phyloP scores from a whole-genome alignment of 1,139 yeast species.

The Spathaspora sp. region DNA sequence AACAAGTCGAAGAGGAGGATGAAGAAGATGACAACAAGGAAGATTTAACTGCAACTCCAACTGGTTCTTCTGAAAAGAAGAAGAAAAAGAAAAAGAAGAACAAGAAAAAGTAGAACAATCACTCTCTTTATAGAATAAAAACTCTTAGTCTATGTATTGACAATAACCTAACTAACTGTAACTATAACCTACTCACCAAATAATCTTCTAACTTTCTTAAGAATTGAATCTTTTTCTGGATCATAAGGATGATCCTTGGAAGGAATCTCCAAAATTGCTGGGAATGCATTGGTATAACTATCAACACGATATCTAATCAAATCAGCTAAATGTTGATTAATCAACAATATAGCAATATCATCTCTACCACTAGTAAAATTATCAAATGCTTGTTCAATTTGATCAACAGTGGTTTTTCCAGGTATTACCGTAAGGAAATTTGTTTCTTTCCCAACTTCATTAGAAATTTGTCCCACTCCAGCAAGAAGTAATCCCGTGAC shows the following conservation, averaged over 20 bases:
- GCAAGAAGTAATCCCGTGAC: conserved; percentile 95
- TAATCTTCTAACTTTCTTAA: conserved; percentile 89
- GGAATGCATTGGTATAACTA: conserved; percentile 84
- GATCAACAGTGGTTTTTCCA: conserved; percentile 74
- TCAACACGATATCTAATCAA: conserved; percentile 82
- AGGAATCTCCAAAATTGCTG: conserved; percentile 95
- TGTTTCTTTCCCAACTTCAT: conserved; percentile 63
- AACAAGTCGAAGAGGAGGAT: conserved; percentile 17
- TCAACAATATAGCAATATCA: conserved; percentile 88
- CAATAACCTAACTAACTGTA: not conserved
- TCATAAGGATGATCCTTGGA: conserved; percentile 98
- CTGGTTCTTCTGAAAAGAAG: conserved; percentile 11
- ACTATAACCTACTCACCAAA: conserved; percentile 69
- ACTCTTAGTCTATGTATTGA: conserved; percentile 6
- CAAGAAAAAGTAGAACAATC: conserved; percentile 8
- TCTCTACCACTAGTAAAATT: conserved; percentile 73
- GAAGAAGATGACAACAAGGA: conserved; percentile 23
- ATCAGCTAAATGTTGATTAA: conserved; percentile 95
- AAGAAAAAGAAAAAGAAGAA: conserved; percentile 18
- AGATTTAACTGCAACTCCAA: conserved; percentile 3
- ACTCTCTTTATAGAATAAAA: conserved; percentile 7
- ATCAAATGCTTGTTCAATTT: conserved; percentile 73
- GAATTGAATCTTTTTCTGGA: conserved; percentile 95
- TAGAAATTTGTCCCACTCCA: conserved; percentile 87
- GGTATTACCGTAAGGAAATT: conserved; percentile 82